Evolutionary conservation across 805 yeast species (phyloP).

Genomic region (Cyberlindnera mycetangii): DNA sequence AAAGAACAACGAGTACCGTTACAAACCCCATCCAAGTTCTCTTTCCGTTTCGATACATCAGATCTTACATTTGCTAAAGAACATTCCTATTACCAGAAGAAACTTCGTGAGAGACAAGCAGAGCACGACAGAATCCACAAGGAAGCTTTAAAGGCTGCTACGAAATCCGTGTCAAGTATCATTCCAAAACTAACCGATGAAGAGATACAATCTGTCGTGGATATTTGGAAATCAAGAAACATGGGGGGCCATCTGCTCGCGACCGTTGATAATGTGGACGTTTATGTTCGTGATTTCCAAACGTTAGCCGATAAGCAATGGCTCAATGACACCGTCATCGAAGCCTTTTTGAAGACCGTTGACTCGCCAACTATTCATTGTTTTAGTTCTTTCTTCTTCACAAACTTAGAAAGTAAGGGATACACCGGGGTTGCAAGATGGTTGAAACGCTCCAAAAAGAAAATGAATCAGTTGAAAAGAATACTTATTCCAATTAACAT

Average conservation of each 20-base stretch:
- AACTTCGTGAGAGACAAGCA: constrained; percentile 40
- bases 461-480: constrained; percentile 59
- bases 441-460: constrained; percentile 74
- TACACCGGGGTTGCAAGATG: constrained; percentile 79
- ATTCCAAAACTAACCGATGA: constrained; percentile 27
- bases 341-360: constrained; percentile 57
- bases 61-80: constrained; percentile 32
- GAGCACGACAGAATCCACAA: constrained; percentile 34
- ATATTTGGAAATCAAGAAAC: constrained; percentile 27
- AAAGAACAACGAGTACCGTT: constrained; percentile 22
- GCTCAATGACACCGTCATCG: constrained; percentile 91
- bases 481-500: constrained; percentile 86
- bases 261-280: constrained; percentile 48
- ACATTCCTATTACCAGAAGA: constrained; percentile 42
- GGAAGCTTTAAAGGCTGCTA: constrained; percentile 33
- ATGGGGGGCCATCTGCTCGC: constrained; percentile 28
- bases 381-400: constrained; percentile 86
- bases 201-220: constrained; percentile 26
- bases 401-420: constrained; percentile 69
- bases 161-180: constrained; percentile 21
- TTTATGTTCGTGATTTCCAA: constrained; percentile 61
- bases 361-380: constrained; percentile 46
- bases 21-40: constrained; percentile 18
- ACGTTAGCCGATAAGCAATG: constrained; percentile 72
- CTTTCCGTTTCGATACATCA: constrained; percentile 28